phyloP scores from a whole-genome alignment of 2,329 filamentous ascomycete species.

The Colletotrichum lupini region DNA sequence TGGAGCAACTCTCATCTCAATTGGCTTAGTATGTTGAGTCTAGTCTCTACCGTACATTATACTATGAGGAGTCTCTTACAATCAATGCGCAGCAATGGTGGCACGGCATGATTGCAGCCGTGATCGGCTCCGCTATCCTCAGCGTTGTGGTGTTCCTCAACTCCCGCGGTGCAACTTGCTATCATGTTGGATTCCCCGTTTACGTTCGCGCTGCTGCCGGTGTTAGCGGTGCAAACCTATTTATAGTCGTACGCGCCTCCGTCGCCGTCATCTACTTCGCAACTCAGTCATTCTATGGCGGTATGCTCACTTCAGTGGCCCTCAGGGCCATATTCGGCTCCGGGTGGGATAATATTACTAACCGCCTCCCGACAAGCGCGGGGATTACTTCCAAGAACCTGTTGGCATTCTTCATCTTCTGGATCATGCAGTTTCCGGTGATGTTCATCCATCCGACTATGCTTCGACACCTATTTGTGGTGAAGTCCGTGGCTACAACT shows the following conservation, averaged over 20 bases:
- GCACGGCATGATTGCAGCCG: conserved; percentile 45
- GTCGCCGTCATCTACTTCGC: conserved; percentile 53
- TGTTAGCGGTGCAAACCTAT: conserved; percentile 51
- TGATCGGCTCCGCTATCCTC: conserved; percentile 44
- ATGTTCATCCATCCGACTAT: conserved; percentile 61
- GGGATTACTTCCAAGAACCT: conserved; percentile 62
- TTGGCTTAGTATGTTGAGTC: conserved; percentile 40
- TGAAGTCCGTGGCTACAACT: conserved; percentile 55
- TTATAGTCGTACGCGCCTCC: conserved; percentile 47
- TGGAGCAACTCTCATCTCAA: conserved; percentile 42
- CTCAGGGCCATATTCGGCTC: conserved; percentile 51
- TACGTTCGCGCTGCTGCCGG: conserved; percentile 46
- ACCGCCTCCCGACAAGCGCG: conserved; percentile 56
- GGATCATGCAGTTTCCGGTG: conserved; percentile 60
- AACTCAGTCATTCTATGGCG: conserved; percentile 48
- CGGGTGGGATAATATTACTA: conserved; percentile 53
- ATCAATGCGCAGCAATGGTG: conserved; percentile 39
- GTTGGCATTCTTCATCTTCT: conserved; percentile 66
- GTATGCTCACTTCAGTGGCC: conserved; percentile 46
- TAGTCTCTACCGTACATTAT: too few species aligned
- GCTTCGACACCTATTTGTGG: conserved; percentile 57
- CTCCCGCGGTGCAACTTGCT: conserved; percentile 45
- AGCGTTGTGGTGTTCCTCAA: conserved; percentile 47
- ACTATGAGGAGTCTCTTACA: background rate
- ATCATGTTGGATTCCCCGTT: conserved; percentile 50